Evolutionary conservation across 2,329 filamentous ascomycete genomes (phyloP).

Genomic region (Xylariaceae sp.): DNA sequence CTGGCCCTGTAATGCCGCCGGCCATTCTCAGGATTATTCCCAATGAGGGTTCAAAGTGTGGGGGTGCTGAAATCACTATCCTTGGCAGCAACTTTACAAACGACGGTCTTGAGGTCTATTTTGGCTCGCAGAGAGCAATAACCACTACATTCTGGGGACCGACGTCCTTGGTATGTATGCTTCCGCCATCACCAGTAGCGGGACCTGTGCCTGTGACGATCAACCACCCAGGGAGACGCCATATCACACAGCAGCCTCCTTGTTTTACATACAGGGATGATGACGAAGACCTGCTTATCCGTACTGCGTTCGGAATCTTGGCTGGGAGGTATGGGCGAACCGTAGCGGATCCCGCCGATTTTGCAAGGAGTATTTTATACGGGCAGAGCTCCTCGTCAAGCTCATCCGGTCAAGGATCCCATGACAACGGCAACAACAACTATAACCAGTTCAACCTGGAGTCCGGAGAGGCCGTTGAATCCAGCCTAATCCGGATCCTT

Average conservation of each 20-base stretch:
- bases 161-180: conserved; percentile 70
- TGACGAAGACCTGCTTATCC: conserved; percentile 61
- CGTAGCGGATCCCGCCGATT: conserved; percentile 54
- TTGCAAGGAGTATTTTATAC: conserved; percentile 57
- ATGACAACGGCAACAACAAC: conserved; percentile 31
- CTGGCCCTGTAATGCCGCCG: conserved; percentile 46
- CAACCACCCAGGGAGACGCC: conserved; percentile 38
- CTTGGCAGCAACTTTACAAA: conserved; percentile 74
- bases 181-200: conserved; percentile 63
- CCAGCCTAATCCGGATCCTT: conserved; percentile 65
- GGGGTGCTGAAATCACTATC: conserved; percentile 82
- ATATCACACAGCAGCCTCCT: conserved; percentile 38
- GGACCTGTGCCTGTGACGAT: conserved; percentile 69
- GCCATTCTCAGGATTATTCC: conserved; percentile 80
- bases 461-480: conserved; percentile 52
- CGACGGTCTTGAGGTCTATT: conserved; percentile 73
- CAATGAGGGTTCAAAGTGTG: conserved; percentile 71
- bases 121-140: conserved; percentile 60
- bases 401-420: conserved; percentile 42
- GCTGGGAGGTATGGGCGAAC: conserved; percentile 58
- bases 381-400: conserved; percentile 36
- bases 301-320: conserved; percentile 60
- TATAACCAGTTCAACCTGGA: conserved; percentile 32
- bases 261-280: conserved; percentile 71
- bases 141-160: conserved; percentile 78